Evolutionary conservation across 805 yeast species (phyloP).

Genomic region (Starmerella bombicola): DNA sequence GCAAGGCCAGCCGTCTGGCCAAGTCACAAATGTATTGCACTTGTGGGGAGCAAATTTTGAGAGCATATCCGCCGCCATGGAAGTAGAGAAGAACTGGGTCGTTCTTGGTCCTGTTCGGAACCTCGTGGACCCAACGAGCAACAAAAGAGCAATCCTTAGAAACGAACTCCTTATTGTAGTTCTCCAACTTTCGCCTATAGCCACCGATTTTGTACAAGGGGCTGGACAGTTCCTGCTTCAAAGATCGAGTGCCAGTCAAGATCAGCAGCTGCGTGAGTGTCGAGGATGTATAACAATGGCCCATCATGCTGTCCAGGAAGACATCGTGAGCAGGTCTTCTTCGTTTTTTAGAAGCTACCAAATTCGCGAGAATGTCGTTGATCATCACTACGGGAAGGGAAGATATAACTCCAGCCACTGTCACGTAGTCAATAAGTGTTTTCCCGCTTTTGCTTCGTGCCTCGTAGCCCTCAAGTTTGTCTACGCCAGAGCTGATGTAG

Average conservation of each 20-base stretch:
- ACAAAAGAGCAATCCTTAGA: conserved; percentile 7
- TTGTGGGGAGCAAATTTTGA: conserved; percentile 19
- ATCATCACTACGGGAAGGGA: conserved; percentile 6
- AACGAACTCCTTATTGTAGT: conserved; percentile 13
- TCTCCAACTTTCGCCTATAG: conserved; percentile 5
- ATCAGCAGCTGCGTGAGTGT: conserved; percentile 21
- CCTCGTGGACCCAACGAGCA: conserved; percentile 24
- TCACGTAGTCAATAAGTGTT: conserved; percentile 10
- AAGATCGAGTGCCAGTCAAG: conserved; percentile 18
- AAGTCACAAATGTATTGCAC: conserved; percentile 13
- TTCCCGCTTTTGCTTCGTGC: conserved; percentile 6
- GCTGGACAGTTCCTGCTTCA: conserved; percentile 13
- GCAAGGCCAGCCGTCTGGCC: conserved; percentile 6
- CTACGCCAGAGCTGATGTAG: background rate
- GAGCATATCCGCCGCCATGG: conserved; percentile 25
- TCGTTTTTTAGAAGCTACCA: background rate
- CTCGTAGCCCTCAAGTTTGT: conserved; percentile 2
- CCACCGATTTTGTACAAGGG: conserved; percentile 4
- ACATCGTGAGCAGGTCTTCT: conserved; percentile 11
- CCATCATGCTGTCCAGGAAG: conserved; percentile 15
- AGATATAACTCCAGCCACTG: conserved; percentile 3
- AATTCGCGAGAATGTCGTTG: conserved; percentile 2
- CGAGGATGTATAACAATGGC: conserved; percentile 16
- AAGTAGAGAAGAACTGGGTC: conserved; percentile 24
- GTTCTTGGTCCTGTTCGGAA: conserved; percentile 14